A percentile compares a stretch with the other conserved stretches of the same genome.
These are phyloP conservation scores for Casuarina cunninghamiana DNA, from an alignment of 306 rosid species.

Conservation along the genomic window DNA sequence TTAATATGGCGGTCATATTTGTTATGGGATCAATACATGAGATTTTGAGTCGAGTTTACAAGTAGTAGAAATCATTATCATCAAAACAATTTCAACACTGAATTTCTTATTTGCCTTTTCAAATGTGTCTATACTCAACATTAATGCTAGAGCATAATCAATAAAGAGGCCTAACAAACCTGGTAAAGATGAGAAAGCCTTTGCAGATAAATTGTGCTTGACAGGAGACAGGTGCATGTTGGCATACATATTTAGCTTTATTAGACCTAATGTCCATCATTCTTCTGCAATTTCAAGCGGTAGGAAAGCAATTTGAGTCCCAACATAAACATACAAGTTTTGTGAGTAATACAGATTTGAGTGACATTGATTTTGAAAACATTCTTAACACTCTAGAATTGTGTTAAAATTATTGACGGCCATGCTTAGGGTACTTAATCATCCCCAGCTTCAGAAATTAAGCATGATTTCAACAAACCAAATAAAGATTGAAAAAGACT, in stretches of 20 bases:
- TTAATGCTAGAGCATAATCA: neutral
- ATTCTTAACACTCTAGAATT: neutral
- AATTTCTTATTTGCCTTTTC: neutral
- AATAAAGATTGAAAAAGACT: no score
- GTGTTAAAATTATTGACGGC: neutral
- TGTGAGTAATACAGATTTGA: neutral
- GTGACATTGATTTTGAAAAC: neutral
- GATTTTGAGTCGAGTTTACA: neutral
- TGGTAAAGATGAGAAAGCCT: constrained; percentile 40
- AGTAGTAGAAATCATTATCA: neutral
- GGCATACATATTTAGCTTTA: constrained; percentile 47
- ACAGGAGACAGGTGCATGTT: constrained; percentile 43
- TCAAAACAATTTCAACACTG: no score
- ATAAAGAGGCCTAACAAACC: constrained; percentile 26
- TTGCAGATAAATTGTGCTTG: constrained; percentile 51
- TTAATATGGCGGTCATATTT: neutral
- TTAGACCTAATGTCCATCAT: constrained; percentile 45
- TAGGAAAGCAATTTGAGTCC: neutral
- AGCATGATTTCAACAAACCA: no score
- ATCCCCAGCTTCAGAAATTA: no score
- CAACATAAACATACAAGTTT: no score
- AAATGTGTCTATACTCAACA: neutral
- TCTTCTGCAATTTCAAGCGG: constrained; percentile 35
- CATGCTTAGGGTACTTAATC: no score
- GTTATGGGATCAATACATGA: neutral